Evolutionary conservation across 2,329 filamentous ascomycete genomes (phyloP), one percentile per base, ranked within the genome.

Genomic region (Fragosphaeria purpurea): DNA sequence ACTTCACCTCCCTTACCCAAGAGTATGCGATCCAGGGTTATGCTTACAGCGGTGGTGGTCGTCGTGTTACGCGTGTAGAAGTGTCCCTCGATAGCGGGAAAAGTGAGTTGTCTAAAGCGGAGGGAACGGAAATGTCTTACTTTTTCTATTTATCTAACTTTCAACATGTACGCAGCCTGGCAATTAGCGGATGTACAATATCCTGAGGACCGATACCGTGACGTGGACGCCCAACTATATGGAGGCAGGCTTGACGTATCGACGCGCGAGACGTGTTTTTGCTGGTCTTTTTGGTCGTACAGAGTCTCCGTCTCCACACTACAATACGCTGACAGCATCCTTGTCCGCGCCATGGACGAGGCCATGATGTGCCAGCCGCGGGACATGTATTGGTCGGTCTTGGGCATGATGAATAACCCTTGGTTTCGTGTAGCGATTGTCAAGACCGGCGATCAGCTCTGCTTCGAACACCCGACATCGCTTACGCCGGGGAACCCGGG

Each of bases 331-430:
- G 77, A 81, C 42, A 88, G 89, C 59, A 80, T 96, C 39, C 75
- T 94, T 61, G 82, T 95, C 5, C 77, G 90, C 43, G 85, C 84
- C 5, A 95, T 95, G 88, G 90, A 96, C 58, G 90, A 95, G 57
- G 79, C 83, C 50, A 84, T 95, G 79, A 87, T 86, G 65, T 72
- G 87, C 0, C 88, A 95, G 63, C 90, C 90, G 5, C 77, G 87
- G 54, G 90, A 96, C 60, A 93, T 95, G 87, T 95, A 95, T 68
- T 96, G 90, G 90, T 89, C 82, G 53, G 88, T 95, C 2, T 70
- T 95, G 40, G 89, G 90, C 0, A 96, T 96, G 90, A 95, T 96
- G 90, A 95, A 95, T 67, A 95, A 95, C 59, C 86, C 88, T 0
- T 96, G 90, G 90, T 96, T 85, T 65, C 77, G 90, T 5, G 77